Base-by-base conservation (phyloP, 306 rosid genomes). In the Vicia villosa region DNA sequence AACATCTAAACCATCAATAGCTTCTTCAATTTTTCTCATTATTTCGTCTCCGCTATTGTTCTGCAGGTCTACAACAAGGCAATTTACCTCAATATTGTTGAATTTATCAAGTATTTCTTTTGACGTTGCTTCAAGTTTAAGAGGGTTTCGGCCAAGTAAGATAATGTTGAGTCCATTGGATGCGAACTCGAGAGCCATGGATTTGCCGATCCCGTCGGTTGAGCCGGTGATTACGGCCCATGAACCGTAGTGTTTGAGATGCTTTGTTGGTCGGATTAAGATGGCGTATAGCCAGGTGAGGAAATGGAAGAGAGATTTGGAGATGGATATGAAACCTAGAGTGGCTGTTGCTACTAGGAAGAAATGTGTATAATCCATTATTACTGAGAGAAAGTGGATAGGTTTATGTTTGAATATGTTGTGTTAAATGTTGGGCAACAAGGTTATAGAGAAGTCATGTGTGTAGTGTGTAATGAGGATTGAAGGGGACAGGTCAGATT, bases 171-270 rank as follows among this genome's bases (percentile, higher is more conserved):
- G 80, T 26, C 96, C 96, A 50, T 83, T 66, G 0, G 71, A 41
- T 24, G 96, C 96, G 0, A 92, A 72, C 59, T 88, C 88, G 65
- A 47, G 37, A 50, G 96, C 88, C 30, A 89, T 50, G 63, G 96
- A 90, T 61, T 86, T 92, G 3, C 98, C 96, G 3, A 92, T 90
- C 45, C 98, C 98, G 15, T 88, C 96, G 0, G 96, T 92, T 66
- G 96, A 82, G 8, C 98, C 98, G 1, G 96, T 89, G 62, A 92
- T 38, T 12, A 92, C 13, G 1, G 83, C 89, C 98, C 98, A 92
- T 0, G 96, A 83, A 59, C 98, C 98, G 56, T 90, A 90, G 21
- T 49, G 10, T 73, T 70, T 85, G 69, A 86, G 93, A 14, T 90
- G 15, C 67, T 84, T 90, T 21, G 89, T 20, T 38, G 89, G 77